Conservation (phyloP, 768 basidiomycete genomes). For the Tulasnella sp. region DNA sequence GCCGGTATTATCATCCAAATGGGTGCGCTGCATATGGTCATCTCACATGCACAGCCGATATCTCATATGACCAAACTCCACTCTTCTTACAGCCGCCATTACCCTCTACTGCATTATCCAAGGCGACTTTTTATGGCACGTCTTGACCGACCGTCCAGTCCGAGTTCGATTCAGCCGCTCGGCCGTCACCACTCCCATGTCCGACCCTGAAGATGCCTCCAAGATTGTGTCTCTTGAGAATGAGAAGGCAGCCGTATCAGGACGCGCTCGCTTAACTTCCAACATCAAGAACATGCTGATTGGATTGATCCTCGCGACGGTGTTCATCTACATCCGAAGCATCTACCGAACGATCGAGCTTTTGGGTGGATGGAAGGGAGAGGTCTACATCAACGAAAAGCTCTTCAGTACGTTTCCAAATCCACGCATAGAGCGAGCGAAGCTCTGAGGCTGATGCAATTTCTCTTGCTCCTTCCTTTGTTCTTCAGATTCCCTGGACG, state of each 20-base stretch:
- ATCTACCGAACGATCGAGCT: slow-evolving; percentile 29
- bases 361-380: slow-evolving; percentile 16
- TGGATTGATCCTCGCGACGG: slow-evolving; percentile 33
- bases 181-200: slow-evolving; percentile 40
- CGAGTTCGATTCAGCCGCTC: slow-evolving; percentile 39
- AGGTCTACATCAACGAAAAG: slow-evolving; percentile 43
- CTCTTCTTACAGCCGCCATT: neutral
- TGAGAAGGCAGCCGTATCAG: neutral
- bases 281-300: slow-evolving; percentile 31
- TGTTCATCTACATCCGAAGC: slow-evolving; percentile 48
- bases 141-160: slow-evolving; percentile 6
- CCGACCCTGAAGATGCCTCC: slow-evolving; percentile 45
- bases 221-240: neutral
- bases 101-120: slow-evolving; percentile 24
- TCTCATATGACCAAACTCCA: too few species aligned
- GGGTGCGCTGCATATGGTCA: neutral
- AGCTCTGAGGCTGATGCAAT: too few species aligned
- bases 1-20: slow-evolving; percentile 36
- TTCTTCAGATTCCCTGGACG: slow-evolving; percentile 54
- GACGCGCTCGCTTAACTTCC: slow-evolving; percentile 12
- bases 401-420: too few species aligned
- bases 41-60: neutral
- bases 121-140: neutral
- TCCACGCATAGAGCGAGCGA: too few species aligned
- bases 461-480: too few species aligned